Conservation (phyloP, 768 basidiomycete genomes). For the Tylopilus plumbeoviolaceoides region DNA sequence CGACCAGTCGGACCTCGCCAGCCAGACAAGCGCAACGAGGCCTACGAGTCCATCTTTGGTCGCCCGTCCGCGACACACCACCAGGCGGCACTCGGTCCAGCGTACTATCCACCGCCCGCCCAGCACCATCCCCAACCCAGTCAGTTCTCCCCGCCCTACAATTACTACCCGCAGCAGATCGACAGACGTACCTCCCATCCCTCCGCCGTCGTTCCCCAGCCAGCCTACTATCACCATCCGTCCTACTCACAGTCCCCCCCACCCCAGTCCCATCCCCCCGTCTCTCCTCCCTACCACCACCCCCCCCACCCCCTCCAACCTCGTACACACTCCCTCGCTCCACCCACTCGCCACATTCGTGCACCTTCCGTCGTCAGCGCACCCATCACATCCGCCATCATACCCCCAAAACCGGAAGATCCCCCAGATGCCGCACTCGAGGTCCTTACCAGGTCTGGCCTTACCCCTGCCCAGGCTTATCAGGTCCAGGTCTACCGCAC, state of each 20-base stretch:
- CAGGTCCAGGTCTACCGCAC: slow-evolving; percentile 68
- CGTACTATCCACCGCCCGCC: slow-evolving; percentile 16
- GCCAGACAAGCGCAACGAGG: slow-evolving; percentile 71
- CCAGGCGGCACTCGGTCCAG: slow-evolving; percentile 18
- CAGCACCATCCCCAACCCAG: slow-evolving; percentile 21
- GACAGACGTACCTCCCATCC: slow-evolving; percentile 49
- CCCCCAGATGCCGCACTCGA: slow-evolving; percentile 46
- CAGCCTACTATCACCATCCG: slow-evolving; percentile 18
- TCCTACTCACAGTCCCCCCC: slow-evolving; percentile 37
- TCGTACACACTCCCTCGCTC: slow-evolving; percentile 31
- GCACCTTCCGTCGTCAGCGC: slow-evolving; percentile 50
- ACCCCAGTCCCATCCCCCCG: slow-evolving; percentile 19
- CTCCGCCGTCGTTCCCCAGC: slow-evolving; percentile 34
- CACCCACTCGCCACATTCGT: slow-evolving; percentile 40
- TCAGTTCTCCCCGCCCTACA: slow-evolving; percentile 37
- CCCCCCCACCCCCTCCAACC: slow-evolving; percentile 20
- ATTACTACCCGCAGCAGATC: slow-evolving; percentile 36
- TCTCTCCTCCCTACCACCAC: slow-evolving; percentile 13
- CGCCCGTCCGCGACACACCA: slow-evolving; percentile 62
- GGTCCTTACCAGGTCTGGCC: slow-evolving; percentile 43
- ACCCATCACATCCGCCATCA: slow-evolving; percentile 39
- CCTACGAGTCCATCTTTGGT: slow-evolving; percentile 87
- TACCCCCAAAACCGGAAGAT: slow-evolving; percentile 46
- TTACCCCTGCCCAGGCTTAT: slow-evolving; percentile 78
- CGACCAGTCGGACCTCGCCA: slow-evolving; percentile 56